Conservation (phyloP, 192 early-diverging fungal genomes). For the Ramicandelaber brevisporus region DNA sequence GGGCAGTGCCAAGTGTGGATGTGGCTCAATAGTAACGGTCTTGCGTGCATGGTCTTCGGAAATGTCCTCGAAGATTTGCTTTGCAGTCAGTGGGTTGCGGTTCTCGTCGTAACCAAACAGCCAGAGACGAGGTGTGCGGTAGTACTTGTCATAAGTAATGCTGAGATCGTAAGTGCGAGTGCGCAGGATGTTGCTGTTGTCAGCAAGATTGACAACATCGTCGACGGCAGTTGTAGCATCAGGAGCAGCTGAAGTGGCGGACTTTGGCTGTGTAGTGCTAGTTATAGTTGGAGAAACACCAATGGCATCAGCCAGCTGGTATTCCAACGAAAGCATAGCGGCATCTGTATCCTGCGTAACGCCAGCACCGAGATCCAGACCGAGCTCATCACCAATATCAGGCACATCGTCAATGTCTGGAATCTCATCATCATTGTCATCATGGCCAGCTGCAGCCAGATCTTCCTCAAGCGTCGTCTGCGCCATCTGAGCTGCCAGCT, state of each 20-base stretch:
- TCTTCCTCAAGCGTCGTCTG: too few species aligned
- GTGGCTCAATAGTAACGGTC: constrained; percentile 92
- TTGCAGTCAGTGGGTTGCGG: constrained; percentile 45
- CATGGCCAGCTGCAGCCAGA: constrained; percentile 3
- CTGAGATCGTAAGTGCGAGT: constrained; percentile 93
- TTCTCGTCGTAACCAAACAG: constrained; percentile 92
- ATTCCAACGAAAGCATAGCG: too few species aligned
- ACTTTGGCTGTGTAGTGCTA: neutral
- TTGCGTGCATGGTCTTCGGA: constrained; percentile 97
- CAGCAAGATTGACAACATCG: too few species aligned
- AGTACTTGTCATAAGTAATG: constrained; percentile 99
- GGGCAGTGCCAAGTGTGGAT: constrained; percentile 70
- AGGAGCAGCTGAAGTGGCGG: neutral
- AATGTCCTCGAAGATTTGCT: constrained; percentile 95
- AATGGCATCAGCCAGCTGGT: too few species aligned
- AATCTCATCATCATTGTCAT: constrained; percentile 43
- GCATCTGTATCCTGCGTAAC: constrained; percentile 56
- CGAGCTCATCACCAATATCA: too few species aligned
- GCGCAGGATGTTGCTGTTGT: constrained; percentile 56
- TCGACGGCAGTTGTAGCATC: constrained; percentile 1
- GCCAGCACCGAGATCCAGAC: constrained; percentile 28
- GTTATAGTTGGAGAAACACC: constrained; percentile 3
- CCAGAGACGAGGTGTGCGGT: constrained; percentile 93
- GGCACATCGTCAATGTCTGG: constrained; percentile 63
- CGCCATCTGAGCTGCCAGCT: too few species aligned